phyloP scores from a whole-genome alignment of 1,284 basidiomycete species.

The Ceratobasidium sp. region DNA sequence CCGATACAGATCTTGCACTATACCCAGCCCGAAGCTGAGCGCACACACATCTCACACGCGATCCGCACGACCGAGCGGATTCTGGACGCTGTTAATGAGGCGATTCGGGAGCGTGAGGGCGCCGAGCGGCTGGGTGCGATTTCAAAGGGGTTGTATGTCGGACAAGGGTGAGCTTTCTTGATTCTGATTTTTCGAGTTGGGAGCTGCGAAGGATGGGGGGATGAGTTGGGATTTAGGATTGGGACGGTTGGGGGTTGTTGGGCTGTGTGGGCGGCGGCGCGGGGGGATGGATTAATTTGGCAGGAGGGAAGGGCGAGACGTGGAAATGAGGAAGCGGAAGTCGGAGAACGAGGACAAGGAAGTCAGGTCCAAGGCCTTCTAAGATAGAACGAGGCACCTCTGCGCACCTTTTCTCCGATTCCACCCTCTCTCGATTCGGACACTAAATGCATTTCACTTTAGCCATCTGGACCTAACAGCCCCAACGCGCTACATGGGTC shows the following conservation, averaged over 20 bases:
- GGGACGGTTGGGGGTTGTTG: neutral
- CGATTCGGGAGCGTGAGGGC: conserved; percentile 86
- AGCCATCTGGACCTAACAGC: conserved; percentile 91
- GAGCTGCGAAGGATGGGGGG: neutral
- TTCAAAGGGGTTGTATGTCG: conserved; percentile 85
- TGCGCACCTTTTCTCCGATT: no score
- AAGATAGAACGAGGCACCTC: neutral
- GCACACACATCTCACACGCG: conserved; percentile 64
- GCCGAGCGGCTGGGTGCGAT: conserved; percentile 75
- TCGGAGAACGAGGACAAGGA: conserved; percentile 3
- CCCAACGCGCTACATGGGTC: conserved; percentile 82
- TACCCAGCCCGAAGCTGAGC: conserved; percentile 72
- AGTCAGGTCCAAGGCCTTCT: no score
- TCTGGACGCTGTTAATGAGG: conserved; percentile 86
- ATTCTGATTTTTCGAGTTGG: neutral
- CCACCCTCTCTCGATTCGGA: no score
- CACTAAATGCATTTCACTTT: neutral
- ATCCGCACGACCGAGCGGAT: conserved; percentile 76
- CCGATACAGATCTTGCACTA: conserved; percentile 86
- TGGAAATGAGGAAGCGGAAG: conserved; percentile 41
- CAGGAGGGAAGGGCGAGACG: conserved; percentile 7
- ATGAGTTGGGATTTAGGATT: conserved; percentile 4
- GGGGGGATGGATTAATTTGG: conserved; percentile 2
- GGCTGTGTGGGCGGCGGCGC: neutral
- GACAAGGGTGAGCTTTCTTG: conserved; percentile 70